Evolutionary conservation across 495 filamentous ascomycete species (phyloP).

Genomic region (Xanthoparmelia taractica): DNA sequence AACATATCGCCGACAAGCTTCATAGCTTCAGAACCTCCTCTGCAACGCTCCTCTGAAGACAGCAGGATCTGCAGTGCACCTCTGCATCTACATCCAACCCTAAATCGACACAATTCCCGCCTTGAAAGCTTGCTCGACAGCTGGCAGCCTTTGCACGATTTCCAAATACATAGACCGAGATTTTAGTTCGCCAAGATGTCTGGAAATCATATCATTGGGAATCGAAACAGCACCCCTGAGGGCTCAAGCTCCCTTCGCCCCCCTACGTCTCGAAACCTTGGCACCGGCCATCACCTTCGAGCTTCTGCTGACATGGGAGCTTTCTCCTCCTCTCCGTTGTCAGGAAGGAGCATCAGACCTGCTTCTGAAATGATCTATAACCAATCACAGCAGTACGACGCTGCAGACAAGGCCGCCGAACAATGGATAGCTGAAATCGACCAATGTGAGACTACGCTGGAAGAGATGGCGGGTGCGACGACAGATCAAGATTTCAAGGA

Average conservation of each 20-base stretch:
- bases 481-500: slow-evolving; percentile 99
- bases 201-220: slow-evolving; percentile 64
- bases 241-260: slow-evolving; percentile 81
- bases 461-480: slow-evolving; percentile 97
- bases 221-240: slow-evolving; percentile 97
- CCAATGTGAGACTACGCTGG: slow-evolving; percentile 92
- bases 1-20: background rate
- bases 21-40: background rate
- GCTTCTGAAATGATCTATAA: slow-evolving; percentile 89
- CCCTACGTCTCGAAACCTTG: slow-evolving; percentile 73
- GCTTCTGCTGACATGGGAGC: slow-evolving; percentile 96
- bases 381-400: slow-evolving; percentile 65
- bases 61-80: slow-evolving; percentile 86
- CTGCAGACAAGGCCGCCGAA: slow-evolving; percentile 85
- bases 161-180: slow-evolving; percentile 1
- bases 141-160: background rate
- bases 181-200: slow-evolving; percentile 44
- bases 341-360: slow-evolving; percentile 76
- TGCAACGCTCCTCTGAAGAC: slow-evolving; percentile 68
- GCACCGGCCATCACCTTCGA: slow-evolving; percentile 75
- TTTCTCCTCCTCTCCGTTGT: slow-evolving; percentile 64
- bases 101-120: background rate
- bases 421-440: slow-evolving; percentile 99
- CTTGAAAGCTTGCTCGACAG: background rate
- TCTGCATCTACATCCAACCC: slow-evolving; percentile 37